Conservation (phyloP, 306 rosid species). For the Quercus ilex region DNA sequence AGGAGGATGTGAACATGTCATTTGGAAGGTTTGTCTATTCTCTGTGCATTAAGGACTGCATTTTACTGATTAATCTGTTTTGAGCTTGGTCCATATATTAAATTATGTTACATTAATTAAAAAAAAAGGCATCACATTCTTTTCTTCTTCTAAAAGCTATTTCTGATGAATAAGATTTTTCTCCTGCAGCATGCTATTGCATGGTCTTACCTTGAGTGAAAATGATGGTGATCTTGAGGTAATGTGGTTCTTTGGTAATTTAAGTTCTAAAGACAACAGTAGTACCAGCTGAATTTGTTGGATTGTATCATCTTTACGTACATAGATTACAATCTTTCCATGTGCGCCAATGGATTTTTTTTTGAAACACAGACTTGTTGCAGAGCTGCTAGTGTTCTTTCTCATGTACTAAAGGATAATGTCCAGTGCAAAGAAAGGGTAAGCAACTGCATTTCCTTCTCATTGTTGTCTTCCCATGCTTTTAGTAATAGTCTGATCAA, state of each 20-base stretch:
- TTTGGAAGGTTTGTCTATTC: conserved; percentile 82
- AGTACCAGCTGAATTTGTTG: conserved; percentile 11
- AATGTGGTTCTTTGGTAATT: conserved; percentile 18
- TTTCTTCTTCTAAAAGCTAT: background rate
- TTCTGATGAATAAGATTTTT: conserved; percentile 22
- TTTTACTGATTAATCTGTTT: background rate
- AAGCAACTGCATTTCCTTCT: conserved; percentile 18
- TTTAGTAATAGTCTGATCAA: background rate
- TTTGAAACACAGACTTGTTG: conserved; percentile 63
- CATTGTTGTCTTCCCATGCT: background rate
- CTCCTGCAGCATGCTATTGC: conserved; percentile 79
- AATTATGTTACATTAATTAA: conserved; percentile 7
- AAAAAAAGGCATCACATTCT: conserved; percentile 13
- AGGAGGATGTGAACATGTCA: conserved; percentile 89
- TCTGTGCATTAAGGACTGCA: conserved; percentile 13
- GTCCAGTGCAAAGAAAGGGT: conserved; percentile 93
- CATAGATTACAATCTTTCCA: background rate
- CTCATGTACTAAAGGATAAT: conserved; percentile 83
- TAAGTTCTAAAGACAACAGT: background rate
- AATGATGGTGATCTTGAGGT: conserved; percentile 90
- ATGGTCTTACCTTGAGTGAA: conserved; percentile 81
- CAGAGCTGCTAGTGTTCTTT: conserved; percentile 95
- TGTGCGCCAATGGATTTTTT: background rate
- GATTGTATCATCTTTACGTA: conserved; percentile 10
- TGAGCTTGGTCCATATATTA: background rate